Base-by-base conservation (phyloP, 148 eudicot species). In the Rhododendron kiyosumense region DNA sequence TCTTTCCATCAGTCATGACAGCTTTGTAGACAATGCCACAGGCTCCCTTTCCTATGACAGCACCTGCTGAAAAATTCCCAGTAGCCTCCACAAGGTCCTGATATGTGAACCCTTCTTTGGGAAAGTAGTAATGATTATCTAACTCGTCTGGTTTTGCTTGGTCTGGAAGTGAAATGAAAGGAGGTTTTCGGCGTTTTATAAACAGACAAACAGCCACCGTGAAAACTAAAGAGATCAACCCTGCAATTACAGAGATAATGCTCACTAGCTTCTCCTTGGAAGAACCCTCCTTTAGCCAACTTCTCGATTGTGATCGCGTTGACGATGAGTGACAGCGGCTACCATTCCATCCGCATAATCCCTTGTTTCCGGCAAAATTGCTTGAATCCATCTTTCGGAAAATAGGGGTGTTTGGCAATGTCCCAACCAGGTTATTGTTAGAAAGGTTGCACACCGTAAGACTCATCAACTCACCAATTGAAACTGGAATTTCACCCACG, bases 21-120 rank as follows among this genome's bases (percentile, higher is more conserved):
- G 98, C 98, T 83, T 90, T 94, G 84, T 94, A 96, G 32, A 96
- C 98, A 11, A 90, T 90, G 7, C 98, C 98, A 90, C 96, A 94
- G 7, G 95, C 98, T 73, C 98, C 98, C 80, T 86, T 90, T 52
- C 98, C 98, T 38, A 96, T 85, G 61, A 93, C 87, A 24, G 89
- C 91, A 43, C 84, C 82, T 0, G 91, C 93, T 79, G 96, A 89
- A 85, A 94, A 96, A 84, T 93, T 89, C 45, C 89, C 92, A 1
- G 98, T 96, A 61, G 98, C 95, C 52, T 87, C 90, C 49, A 94
- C 85, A 49, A 96, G 89, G 87, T 93, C 98, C 79, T 93, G 93
- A 86, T 94, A 93, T 17, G 87, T 90, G 85, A 96, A 91, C 48
- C 94, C 96, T 77, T 91, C 91, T 79, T 91, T 93, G 3, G 96